These are phyloP conservation scores for Pyricularia sp. DNA, from an alignment of 2,329 filamentous ascomycete genomes.

Conservation along the genomic window DNA sequence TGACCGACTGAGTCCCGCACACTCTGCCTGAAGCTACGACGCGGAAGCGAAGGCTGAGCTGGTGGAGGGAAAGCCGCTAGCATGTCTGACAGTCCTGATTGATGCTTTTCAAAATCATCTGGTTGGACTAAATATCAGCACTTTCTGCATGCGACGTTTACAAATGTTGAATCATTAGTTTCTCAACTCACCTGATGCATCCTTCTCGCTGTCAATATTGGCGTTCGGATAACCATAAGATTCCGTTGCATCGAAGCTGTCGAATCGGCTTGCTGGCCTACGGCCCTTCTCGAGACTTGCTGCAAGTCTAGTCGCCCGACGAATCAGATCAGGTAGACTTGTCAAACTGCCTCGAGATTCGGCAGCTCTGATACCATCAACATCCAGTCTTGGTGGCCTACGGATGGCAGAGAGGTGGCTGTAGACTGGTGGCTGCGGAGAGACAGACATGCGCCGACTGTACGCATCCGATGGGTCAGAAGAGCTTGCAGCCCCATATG, in stretches of 20 bases:
- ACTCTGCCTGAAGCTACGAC: conserved; percentile 32
- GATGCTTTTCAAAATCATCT: conserved; percentile 32
- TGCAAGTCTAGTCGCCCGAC: conserved; percentile 76
- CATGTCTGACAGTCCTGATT: conserved; percentile 53
- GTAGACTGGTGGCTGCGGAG: conserved; percentile 20
- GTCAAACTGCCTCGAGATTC: conserved; percentile 85
- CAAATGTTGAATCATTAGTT: background rate
- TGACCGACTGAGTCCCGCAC: conserved; percentile 31
- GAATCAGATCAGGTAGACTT: conserved; percentile 84
- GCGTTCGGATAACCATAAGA: conserved; percentile 37
- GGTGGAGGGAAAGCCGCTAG: conserved; percentile 56
- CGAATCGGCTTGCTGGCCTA: conserved; percentile 49
- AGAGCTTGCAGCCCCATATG: conserved; percentile 38
- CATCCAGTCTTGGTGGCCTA: conserved; percentile 66
- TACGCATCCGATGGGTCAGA: conserved; percentile 26
- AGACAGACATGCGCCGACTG: conserved; percentile 11
- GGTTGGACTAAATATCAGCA: background rate
- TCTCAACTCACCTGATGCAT: conserved; percentile 25
- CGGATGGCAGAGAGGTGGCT: conserved; percentile 45
- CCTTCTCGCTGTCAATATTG: conserved; percentile 23
- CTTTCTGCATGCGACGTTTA: background rate
- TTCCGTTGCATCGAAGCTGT: conserved; percentile 29
- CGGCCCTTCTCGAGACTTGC: conserved; percentile 79
- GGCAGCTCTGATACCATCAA: conserved; percentile 71
- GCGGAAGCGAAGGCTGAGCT: conserved; percentile 30